A percentile compares a stretch with the other conserved stretches of the same genome.
Evolutionary conservation across 2,329 filamentous ascomycete species (phyloP).

Genomic region (Exophiala viscosa): DNA sequence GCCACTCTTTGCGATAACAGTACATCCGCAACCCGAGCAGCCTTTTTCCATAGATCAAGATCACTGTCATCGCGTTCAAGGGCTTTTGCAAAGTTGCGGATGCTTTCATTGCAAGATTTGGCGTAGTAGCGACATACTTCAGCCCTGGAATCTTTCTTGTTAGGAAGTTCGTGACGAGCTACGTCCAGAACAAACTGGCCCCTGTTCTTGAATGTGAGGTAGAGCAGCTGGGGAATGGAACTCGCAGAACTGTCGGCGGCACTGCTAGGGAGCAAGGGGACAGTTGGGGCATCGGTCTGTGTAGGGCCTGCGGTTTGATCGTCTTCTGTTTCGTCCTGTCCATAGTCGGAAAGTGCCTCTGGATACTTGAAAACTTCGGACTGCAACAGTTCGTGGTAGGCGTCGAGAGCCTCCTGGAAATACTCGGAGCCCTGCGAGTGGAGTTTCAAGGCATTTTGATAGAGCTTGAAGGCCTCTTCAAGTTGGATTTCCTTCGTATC

Average conservation of each 20-base stretch:
- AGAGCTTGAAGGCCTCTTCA: conserved; percentile 92
- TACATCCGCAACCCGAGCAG: conserved; percentile 55
- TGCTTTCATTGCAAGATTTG: conserved; percentile 40
- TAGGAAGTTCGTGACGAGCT: conserved; percentile 52
- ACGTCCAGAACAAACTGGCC: conserved; percentile 85
- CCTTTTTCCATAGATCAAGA: conserved; percentile 60
- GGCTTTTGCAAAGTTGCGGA: conserved; percentile 58
- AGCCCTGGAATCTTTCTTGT: conserved; percentile 4
- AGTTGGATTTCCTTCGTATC: conserved; percentile 96
- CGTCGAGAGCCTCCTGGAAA: conserved; percentile 71
- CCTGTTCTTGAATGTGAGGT: conserved; percentile 92
- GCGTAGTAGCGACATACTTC: conserved; percentile 21
- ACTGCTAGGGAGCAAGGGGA: conserved; percentile 49
- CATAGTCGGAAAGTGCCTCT: conserved; percentile 80
- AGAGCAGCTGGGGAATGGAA: conserved; percentile 82
- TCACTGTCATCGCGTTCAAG: conserved; percentile 64
- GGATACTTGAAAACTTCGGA: conserved; percentile 94
- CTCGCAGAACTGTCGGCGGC: conserved; percentile 72
- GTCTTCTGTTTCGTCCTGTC: conserved; percentile 56
- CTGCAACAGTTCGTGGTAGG: conserved; percentile 79
- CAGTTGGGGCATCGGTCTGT: conserved; percentile 25
- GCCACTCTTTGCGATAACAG: conserved; percentile 57
- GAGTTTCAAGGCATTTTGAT: conserved; percentile 83
- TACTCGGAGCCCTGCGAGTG: conserved; percentile 80
- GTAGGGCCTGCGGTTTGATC: conserved; percentile 17